Conservation (phyloP, 108 stramenopile species). For the Cylindrotheca closterium region DNA sequence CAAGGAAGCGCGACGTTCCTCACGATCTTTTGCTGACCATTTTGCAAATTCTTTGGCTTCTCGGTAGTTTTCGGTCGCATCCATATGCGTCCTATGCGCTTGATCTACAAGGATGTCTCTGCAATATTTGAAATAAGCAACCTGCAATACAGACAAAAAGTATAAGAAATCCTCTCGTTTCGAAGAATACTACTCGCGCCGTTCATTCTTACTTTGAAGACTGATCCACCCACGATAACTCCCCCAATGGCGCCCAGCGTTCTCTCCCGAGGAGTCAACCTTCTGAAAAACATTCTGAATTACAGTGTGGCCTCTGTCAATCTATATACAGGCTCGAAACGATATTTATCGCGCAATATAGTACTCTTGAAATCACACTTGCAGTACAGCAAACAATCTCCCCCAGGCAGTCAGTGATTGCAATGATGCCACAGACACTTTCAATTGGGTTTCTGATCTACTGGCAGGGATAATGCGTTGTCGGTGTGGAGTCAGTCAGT, state of each 20-base stretch:
- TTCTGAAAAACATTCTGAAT: constrained; percentile 10
- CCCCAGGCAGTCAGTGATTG: too few species aligned
- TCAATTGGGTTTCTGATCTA: too few species aligned
- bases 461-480: too few species aligned
- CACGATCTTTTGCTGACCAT: constrained; percentile 52
- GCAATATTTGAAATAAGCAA: constrained; percentile 60
- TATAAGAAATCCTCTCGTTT: background rate
- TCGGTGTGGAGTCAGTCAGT: too few species aligned
- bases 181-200: background rate
- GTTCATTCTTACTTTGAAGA: constrained; percentile 45
- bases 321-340: too few species aligned
- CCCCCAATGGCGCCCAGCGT: constrained; percentile 30
- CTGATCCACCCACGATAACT: constrained; percentile 44
- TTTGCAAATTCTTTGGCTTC: constrained; percentile 58
- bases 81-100: constrained; percentile 48
- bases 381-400: too few species aligned
- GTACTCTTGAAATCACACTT: too few species aligned
- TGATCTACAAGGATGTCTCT: constrained; percentile 53
- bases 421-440: too few species aligned
- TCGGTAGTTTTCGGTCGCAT: constrained; percentile 57
- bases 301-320: too few species aligned
- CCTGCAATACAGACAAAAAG: constrained; percentile 5
- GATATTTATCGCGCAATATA: too few species aligned
- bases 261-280: constrained; percentile 19
- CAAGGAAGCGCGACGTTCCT: constrained; percentile 31